These are phyloP conservation scores for Gomphus bonarii DNA, from an alignment of 1,284 basidiomycete genomes.

Conservation along the genomic window DNA sequence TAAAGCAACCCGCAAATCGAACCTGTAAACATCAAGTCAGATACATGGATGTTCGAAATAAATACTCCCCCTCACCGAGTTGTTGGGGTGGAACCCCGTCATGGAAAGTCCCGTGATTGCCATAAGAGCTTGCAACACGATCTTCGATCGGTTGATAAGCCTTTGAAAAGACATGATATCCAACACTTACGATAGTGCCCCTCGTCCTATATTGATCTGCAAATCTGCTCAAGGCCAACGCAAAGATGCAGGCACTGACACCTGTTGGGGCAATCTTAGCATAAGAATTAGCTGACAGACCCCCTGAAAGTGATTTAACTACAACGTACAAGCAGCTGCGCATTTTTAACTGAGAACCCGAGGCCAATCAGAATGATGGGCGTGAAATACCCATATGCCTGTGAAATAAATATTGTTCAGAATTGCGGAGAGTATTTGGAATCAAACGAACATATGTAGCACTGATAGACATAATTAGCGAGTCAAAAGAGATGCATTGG, in stretches of 20 bases:
- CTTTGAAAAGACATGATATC: neutral
- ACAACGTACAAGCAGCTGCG: constrained; percentile 6
- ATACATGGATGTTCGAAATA: neutral
- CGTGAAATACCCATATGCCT: constrained; percentile 11
- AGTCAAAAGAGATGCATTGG: neutral
- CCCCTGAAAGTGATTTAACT: neutral
- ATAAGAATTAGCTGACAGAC: neutral
- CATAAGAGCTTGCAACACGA: constrained; percentile 7
- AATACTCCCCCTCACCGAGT: neutral
- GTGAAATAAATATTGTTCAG: neutral
- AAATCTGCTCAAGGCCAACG: constrained; percentile 3
- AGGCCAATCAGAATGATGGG: constrained; percentile 11
- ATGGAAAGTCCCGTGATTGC: constrained; percentile 7
- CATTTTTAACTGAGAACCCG: constrained; percentile 10
- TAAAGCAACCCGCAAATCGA: constrained; percentile 9
- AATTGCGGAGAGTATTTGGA: neutral
- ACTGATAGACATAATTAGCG: neutral
- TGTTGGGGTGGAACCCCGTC: constrained; percentile 7
- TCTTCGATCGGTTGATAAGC: neutral
- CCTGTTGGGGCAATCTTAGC: constrained; percentile 8
- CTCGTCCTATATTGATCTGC: neutral
- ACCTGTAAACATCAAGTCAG: neutral
- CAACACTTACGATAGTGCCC: constrained; percentile 7
- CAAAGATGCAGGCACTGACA: constrained; percentile 5
- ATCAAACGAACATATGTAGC: constrained; percentile 8